Evolutionary conservation across 1,284 basidiomycete species (phyloP), one percentile per base, ranked within the genome.

Genomic region (Trichosporon sp.): DNA sequence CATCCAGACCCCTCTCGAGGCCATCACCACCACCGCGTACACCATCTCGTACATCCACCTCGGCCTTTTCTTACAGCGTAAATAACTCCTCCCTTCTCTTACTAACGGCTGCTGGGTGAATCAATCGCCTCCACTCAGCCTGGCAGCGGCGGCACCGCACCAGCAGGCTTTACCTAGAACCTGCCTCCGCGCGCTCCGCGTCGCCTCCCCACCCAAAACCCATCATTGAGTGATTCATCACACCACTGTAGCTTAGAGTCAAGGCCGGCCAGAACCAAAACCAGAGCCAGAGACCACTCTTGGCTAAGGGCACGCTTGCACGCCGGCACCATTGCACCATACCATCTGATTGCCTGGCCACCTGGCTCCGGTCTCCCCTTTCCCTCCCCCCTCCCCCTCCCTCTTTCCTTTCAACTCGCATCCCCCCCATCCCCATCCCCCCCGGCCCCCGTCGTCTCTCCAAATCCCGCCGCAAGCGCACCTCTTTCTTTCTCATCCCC

Each of bases 391-490:
- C 46, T 29, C 19, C 46, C 19, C 46, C 10, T 16, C 19, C 21
- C 46, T 13, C 33, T n/a, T n/a, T n/a, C n/a, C n/a, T n/a, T 27
- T 27, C 49, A 29, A 54, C 49, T 54, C 44, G 44, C 44, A 46
- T 46, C 44, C 44, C 49, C 49, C 27, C 46, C 49, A 23, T 29
- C 19, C 46, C 19, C 46, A 7, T 16, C 19, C 21, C 46, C 33
- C 33, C 33, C 33, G 8, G 34, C 5, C 34, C 34, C 34, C 10
- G 13, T 37, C 34, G 34, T 37, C 34, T 4, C 34, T 16, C 34
- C 49, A 54, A 54, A 54, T 29, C 49, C 49, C 49, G 27, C n/a
- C n/a, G n/a, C n/a, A n/a, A n/a, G n/a, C 40, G 40, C 40, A 44
- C 25, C 49, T 54, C 49, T 23, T 54, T 29, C 49, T 54, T 54